Evolutionary conservation across 306 rosid species (phyloP), one percentile per base, ranked within the genome.

Genomic region (Adenanthera pavonina): DNA sequence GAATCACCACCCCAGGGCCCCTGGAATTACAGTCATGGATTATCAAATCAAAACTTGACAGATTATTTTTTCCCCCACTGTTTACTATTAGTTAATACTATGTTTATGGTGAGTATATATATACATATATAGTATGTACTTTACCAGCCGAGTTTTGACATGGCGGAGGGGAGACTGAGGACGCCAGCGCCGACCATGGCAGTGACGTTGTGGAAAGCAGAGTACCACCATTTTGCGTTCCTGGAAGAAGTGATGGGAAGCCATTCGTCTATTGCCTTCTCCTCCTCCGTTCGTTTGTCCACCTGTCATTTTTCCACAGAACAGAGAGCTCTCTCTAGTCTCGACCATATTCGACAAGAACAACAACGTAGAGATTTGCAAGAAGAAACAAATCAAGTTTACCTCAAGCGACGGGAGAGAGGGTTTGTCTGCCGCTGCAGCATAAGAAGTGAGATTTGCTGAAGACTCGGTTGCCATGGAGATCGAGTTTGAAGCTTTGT

Each of bases 101-200:
- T 2, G 5, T 38, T 38, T 2, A 38, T 38, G 30, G 30, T 25
- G 30, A 25, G 30, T 25, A 25, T 25, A 25, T 25, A 25, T 25
- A 25, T 25, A 25, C 1, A 25, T 25, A 25, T 25, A 43, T 53
- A 17, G 5, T 17, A 5, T 53, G 46, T 41, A 46, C 30, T 25
- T 0, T 88, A 89, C 97, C 95, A 94, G 80, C 97, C 97, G 17
- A 92, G 94, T 9, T 46, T 65, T 2, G 97, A 74, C 95, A 94
- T 86, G 79, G 98, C 93, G 11, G 68, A 86, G 2, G 97, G 98
- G 67, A 92, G 98, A 54, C 97, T 87, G 20, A 92, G 82, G 12
- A 94, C 95, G 15, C 98, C 98, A 13, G 94, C 97, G 16, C 95
- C 98, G 16, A 94, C 95, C 91, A 92, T 92, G 78, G 98, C 92